phyloP scores from a whole-genome alignment of 768 basidiomycete species.

The Mycena crocata region DNA sequence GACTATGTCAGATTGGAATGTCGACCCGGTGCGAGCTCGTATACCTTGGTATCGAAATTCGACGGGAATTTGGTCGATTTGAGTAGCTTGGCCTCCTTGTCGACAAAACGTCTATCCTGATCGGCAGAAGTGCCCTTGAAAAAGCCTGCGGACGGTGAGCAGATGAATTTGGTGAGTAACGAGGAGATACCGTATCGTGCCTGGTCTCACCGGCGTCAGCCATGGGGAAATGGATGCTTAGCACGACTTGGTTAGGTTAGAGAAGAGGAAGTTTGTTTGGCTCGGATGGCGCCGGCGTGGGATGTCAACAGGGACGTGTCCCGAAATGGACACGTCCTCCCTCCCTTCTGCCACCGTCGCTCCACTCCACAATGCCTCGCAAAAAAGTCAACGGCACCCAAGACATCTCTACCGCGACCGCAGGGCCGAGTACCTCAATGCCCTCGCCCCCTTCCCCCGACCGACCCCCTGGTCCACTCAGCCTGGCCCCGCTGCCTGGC shows the following conservation, averaged over 20 bases:
- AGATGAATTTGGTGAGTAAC: constrained; percentile 36
- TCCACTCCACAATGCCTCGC: constrained; percentile 17
- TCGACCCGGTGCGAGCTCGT: not conserved
- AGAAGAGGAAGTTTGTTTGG: not conserved
- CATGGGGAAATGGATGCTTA: no score
- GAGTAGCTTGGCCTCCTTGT: constrained; percentile 93
- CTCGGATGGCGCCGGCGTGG: no score
- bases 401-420: constrained; percentile 21
- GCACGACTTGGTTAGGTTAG: constrained; percentile 11
- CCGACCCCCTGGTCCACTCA: constrained; percentile 33
- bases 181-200: constrained; percentile 38
- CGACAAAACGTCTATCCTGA: constrained; percentile 92
- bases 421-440: not conserved
- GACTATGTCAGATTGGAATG: not conserved
- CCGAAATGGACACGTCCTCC: not conserved
- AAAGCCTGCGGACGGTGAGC: constrained; percentile 64
- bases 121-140: constrained; percentile 93
- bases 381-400: constrained; percentile 29
- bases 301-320: not conserved
- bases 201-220: constrained; percentile 67
- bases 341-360: constrained; percentile 4
- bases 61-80: constrained; percentile 92
- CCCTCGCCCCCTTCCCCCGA: constrained; percentile 29
- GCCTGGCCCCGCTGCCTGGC: constrained; percentile 27
- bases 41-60: constrained; percentile 91